phyloP scores from a whole-genome alignment of 2,329 filamentous ascomycete genomes.

The Trichoderma arundinaceum region DNA sequence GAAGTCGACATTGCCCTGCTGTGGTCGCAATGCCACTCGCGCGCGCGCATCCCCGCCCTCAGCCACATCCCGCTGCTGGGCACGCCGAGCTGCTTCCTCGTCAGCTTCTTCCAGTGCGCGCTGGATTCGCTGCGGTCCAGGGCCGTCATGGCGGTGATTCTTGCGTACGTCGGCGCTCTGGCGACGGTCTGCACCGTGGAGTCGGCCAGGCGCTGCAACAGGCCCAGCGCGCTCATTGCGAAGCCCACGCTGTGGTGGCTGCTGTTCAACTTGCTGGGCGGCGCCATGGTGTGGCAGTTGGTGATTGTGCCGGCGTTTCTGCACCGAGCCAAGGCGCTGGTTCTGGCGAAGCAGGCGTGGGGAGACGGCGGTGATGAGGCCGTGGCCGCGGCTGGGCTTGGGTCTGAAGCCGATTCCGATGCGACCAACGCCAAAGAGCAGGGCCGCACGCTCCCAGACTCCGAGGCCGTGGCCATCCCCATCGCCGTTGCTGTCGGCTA shows the following conservation, averaged over 20 bases:
- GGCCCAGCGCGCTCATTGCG: constrained; percentile 45
- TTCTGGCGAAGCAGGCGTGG: constrained; percentile 43
- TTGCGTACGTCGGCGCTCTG: constrained; percentile 54
- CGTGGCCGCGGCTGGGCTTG: not conserved
- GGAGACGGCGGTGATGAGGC: constrained; percentile 61
- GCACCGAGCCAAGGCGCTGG: constrained; percentile 48
- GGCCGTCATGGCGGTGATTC: constrained; percentile 50
- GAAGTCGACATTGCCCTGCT: constrained; percentile 59
- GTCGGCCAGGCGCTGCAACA: constrained; percentile 52
- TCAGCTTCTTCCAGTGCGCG: constrained; percentile 56
- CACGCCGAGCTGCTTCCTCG: constrained; percentile 55
- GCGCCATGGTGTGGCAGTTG: constrained; percentile 58
- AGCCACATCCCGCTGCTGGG: constrained; percentile 54
- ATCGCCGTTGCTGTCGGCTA: constrained; percentile 55
- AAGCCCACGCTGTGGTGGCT: constrained; percentile 52
- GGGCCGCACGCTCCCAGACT: constrained; percentile 48
- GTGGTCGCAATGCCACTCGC: constrained; percentile 60
- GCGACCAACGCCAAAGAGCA: not conserved
- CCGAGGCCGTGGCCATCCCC: constrained; percentile 65
- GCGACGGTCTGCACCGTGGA: constrained; percentile 58
- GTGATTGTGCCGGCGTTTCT: constrained; percentile 58
- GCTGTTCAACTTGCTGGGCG: constrained; percentile 55
- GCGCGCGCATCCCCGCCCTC: constrained; percentile 51
- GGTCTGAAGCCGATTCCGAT: not conserved
- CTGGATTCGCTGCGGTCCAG: constrained; percentile 49